Evolutionary conservation across 2,329 filamentous ascomycete genomes (phyloP), one percentile per base, ranked within the genome.

Genomic region (Metarhizium album): DNA sequence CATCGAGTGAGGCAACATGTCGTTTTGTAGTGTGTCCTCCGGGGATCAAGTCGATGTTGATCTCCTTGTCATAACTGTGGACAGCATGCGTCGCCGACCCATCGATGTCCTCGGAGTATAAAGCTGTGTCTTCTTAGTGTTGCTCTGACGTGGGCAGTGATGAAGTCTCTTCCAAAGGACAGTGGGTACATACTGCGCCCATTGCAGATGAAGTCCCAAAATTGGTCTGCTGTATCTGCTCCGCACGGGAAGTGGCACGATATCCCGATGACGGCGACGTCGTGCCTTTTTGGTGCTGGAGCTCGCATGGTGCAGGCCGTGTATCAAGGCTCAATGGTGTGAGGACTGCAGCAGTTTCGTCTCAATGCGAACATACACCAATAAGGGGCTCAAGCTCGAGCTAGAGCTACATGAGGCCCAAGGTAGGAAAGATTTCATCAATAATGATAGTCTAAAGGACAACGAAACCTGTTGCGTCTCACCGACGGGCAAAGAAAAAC

Each of bases 1-100:
- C 71, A 50, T 74, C 71, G 46, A 74, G 74, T 2, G 64, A 62
- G n/a, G 62, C 60, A 18, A 71, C 61, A 49, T 74, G 70, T 27
- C 64, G 64, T 47, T 67, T 63, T 47, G 74, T 55, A 46, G 69
- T 69, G 55, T 63, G 62, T 14, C 31, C 46, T 20, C 46, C 46
- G 2, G 33, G 47, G 24, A 50, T 48, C 9, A 50, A 49, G 46
- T 23, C 55, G 48, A 59, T 61, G 27, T 60, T 58, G 2, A 37
- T 7, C 16, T 37, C 13, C 4, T 35, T 20, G 7, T 20, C 45
- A 6, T 9, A 5, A 16, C 37, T 16, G 27, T 33, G n/a, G n/a
- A 47, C 35, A 14, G 45, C 27, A 22, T 47, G 27, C 27, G 18
- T 5, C 8, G 8, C 37, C 16, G 7, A 47, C 27, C 45, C 27